These are phyloP conservation scores for Coemansia sp. DNA, from an alignment of 192 early-diverging fungal species.

Conservation along the genomic window DNA sequence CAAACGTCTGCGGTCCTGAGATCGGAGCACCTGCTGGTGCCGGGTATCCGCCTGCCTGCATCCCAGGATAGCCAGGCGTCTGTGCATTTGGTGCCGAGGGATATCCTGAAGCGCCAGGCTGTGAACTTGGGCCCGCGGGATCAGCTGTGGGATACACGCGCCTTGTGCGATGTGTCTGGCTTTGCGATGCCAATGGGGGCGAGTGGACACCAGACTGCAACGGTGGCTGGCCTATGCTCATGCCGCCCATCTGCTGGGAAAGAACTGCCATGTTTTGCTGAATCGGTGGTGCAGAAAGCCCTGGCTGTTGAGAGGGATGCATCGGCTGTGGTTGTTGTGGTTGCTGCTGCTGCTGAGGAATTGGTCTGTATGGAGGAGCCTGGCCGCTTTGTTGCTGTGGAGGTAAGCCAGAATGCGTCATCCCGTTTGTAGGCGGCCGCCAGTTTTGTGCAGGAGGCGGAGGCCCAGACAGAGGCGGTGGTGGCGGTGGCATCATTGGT, in stretches of 20 bases:
- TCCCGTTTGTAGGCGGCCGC: constrained; percentile 29
- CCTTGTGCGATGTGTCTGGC: constrained; percentile 35
- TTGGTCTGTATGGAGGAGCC: constrained; percentile 26
- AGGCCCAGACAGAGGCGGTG: constrained; percentile 25
- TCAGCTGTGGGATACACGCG: constrained; percentile 25
- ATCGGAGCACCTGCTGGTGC: constrained; percentile 24
- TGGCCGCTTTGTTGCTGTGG: constrained; percentile 22
- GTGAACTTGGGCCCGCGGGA: constrained; percentile 13
- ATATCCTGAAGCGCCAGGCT: constrained; percentile 18
- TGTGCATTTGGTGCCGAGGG: constrained; percentile 18
- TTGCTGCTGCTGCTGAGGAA: constrained; percentile 17
- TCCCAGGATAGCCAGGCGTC: constrained; percentile 27
- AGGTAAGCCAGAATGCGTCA: constrained; percentile 34
- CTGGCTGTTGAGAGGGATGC: constrained; percentile 8
- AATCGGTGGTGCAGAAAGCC: constrained; percentile 9
- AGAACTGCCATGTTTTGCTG: constrained; percentile 25
- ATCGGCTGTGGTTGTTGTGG: constrained; percentile 16
- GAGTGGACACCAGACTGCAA: constrained; percentile 28
- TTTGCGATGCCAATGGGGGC: constrained; percentile 23
- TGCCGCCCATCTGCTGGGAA: constrained; percentile 41
- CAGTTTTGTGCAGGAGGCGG: constrained; percentile 32
- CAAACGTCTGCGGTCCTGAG: constrained; percentile 44
- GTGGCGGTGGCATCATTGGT: constrained; percentile 27
- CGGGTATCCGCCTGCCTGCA: constrained; percentile 24
- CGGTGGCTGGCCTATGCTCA: constrained; percentile 34